These are phyloP conservation scores for Wallacemonas sp. DNA, from an alignment of 208 protist genomes.

Conservation along the genomic window DNA sequence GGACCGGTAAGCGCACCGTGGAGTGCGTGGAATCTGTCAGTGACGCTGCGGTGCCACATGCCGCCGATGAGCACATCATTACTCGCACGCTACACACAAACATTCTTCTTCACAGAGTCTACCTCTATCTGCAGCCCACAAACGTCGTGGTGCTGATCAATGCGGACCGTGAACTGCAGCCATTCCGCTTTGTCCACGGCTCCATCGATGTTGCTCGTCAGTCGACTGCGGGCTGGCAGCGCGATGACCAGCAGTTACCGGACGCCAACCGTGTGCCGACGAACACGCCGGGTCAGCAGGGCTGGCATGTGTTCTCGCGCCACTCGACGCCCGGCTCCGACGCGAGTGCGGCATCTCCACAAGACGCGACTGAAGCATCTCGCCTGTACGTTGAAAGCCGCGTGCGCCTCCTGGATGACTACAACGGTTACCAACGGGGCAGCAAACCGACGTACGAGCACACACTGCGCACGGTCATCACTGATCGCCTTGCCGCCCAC, in stretches of 20 bases:
- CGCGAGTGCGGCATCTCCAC: too few relatives aligned
- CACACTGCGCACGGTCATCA: conserved; percentile 32
- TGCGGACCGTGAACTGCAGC: conserved; percentile 27
- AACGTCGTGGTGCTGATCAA: conserved; percentile 51
- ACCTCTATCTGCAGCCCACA: conserved; percentile 56
- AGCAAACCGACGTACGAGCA: conserved; percentile 44
- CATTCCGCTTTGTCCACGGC: conserved; percentile 55
- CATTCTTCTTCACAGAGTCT: conserved; percentile 51
- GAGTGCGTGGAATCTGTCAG: not conserved
- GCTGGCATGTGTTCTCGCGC: too few relatives aligned
- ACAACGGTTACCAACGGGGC: conserved; percentile 69
- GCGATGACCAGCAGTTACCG: conserved; percentile 6
- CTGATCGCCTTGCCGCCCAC: conserved; percentile 31
- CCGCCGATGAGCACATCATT: not conserved
- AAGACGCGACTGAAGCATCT: too few relatives aligned
- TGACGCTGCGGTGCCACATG: not conserved
- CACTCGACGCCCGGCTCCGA: too few relatives aligned
- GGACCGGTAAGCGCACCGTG: conserved; percentile 19
- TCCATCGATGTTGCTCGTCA: not conserved
- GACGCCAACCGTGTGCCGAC: not conserved
- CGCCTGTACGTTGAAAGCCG: conserved; percentile 27
- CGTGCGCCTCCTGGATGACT: conserved; percentile 33
- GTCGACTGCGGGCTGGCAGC: not conserved
- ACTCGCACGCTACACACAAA: conserved; percentile 48
- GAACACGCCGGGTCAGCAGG: not conserved